Evolutionary conservation across 2,329 filamentous ascomycete genomes (phyloP), one percentile per base, ranked within the genome.

Genomic region (Parastagonospora avenae): DNA sequence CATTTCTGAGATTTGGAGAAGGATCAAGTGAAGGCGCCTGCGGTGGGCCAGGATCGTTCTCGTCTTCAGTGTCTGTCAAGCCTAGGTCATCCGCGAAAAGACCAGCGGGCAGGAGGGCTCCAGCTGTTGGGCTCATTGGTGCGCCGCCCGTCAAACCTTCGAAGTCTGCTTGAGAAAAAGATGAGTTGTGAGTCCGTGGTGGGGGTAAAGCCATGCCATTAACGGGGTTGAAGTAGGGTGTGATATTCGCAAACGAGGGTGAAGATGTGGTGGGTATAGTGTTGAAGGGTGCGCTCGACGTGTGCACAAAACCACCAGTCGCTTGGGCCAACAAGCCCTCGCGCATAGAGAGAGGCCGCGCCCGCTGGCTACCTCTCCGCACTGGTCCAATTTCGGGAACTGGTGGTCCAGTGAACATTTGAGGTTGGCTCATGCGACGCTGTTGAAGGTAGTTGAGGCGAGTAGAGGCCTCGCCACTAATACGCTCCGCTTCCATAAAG

Each of bases 91-190:
- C 85, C 5, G 81, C 81, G 42, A 85, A 79, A 4, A 88, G 76
- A 52, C 83, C 85, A 1, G 89, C 89, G 0, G 90, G 90, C 12
- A 95, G 76, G 3, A 93, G 78, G 12, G 87, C 82, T 27, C 88
- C 86, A 2, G 90, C 90, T 4, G 88, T 89, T 1, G 90, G 90
- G 62, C 89, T 92, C 69, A 93, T 83, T 1, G 88, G 88, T 2
- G 88, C 89, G 27, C 84, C 85, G 14, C 80, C 82, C 2, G 81
- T 85, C 31, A 88, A 70, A 14, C 79, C 79, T 50, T 84, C 83
- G 4, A 87, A 74, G 14, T 88, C 86, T 1, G 84, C 81, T 29
- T 89, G 87, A 5, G 83, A 84, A 47, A 86, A 66, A 31, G 65
- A 68, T 8, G 57, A 46, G 33, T 48, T 57, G 45, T 57, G 60